Conservation (phyloP, 2,329 filamentous ascomycete species). For the Alternaria tenuissima region DNA sequence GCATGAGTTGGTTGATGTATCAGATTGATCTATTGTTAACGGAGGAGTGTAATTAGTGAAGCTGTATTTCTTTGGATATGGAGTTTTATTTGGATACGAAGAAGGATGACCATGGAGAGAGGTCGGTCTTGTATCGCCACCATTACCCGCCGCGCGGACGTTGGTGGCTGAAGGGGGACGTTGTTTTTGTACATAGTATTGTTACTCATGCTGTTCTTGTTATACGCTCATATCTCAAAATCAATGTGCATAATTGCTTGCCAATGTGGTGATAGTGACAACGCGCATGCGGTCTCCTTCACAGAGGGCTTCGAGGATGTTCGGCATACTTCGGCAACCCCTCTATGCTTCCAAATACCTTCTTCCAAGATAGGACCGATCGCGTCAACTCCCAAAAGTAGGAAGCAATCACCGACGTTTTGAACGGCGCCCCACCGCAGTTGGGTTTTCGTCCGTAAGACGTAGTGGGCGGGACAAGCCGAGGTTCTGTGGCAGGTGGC, state of each 20-base stretch:
- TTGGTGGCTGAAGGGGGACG: slow-evolving; percentile 3
- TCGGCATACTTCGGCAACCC: slow-evolving; percentile 1
- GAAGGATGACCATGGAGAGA: slow-evolving; percentile 12
- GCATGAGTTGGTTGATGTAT: slow-evolving; percentile 37
- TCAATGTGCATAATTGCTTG: neutral
- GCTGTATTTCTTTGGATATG: slow-evolving; percentile 19
- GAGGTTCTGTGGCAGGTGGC: slow-evolving; percentile 2
- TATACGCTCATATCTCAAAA: neutral
- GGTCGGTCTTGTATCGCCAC: slow-evolving; percentile 19
- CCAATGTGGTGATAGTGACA: neutral
- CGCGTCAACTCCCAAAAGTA: neutral
- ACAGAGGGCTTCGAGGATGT: neutral
- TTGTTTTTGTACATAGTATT: slow-evolving; percentile 8
- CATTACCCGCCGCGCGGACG: slow-evolving; percentile 12
- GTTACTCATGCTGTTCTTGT: neutral
- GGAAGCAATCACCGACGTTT: slow-evolving; percentile 5
- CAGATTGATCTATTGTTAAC: slow-evolving; percentile 32
- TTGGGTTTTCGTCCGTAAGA: neutral
- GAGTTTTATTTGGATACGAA: neutral
- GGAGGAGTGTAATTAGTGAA: slow-evolving; percentile 17
- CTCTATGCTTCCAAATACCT: neutral
- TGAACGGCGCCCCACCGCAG: neutral
- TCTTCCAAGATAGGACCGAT: neutral
- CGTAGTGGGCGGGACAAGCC: slow-evolving; percentile 5
- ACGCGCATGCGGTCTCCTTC: neutral